Evolutionary conservation across 257 asterid species (phyloP).

Genomic region (Coffea eugenioides): DNA sequence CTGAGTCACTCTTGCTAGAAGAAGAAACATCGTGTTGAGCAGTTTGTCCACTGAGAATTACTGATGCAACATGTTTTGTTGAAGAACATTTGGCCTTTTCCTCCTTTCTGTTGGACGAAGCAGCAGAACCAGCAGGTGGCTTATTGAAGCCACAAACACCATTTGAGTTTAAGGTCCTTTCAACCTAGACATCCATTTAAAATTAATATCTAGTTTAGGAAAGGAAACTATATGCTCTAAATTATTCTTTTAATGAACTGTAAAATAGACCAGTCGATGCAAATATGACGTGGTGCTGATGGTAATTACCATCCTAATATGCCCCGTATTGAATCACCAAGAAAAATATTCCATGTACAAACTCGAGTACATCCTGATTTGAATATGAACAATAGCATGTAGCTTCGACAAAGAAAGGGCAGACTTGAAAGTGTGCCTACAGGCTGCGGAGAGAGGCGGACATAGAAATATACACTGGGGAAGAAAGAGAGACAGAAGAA

Average conservation of each 20-base stretch:
- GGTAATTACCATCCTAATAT: neutral
- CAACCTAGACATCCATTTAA: conserved; percentile 11
- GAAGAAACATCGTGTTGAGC: conserved; percentile 38
- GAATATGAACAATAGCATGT: neutral
- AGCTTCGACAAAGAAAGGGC: neutral
- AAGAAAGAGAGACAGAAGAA: too few relatives aligned
- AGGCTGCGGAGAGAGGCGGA: neutral
- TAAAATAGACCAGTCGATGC: neutral
- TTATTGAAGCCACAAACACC: conserved; percentile 35
- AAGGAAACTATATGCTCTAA: neutral
- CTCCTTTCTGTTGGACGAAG: conserved; percentile 51
- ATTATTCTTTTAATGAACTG: neutral
- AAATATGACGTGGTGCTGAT: neutral
- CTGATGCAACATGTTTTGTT: conserved; percentile 37
- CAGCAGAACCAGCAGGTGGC: conserved; percentile 34
- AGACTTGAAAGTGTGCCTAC: neutral
- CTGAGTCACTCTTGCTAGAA: conserved; percentile 26
- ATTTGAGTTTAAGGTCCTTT: conserved; percentile 41
- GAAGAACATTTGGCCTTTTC: conserved; percentile 35
- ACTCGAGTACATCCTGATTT: neutral
- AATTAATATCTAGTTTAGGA: neutral
- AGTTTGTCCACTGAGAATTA: conserved; percentile 38
- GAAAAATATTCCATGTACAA: neutral
- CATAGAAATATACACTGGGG: neutral
- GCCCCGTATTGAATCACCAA: neutral